Evolutionary conservation across 345 rosid genomes (phyloP), one percentile per base, ranked within the genome.

Genomic region (Hibiscus syriacus): DNA sequence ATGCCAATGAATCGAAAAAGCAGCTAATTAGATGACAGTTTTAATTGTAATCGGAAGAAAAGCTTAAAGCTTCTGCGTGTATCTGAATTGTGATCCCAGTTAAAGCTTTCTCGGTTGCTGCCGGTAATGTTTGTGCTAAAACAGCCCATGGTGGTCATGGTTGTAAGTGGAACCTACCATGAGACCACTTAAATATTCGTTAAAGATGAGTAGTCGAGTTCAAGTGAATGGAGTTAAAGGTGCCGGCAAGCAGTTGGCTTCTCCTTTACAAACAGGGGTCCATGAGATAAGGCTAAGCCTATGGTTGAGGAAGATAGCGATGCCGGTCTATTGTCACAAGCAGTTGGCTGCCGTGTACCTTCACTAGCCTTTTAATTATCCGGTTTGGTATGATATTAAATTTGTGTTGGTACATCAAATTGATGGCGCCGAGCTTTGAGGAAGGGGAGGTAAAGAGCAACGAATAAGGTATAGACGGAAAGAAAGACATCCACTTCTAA

Each of bases 11-110:
- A 20, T 69, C 20, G 16, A 41, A 39, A 17, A 50, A 55, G n/a
- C 59, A 20, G 38, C 2, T 41, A 30, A 64, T 30, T 43, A 64
- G 62, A 54, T 13, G 25, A 52, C 30, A 12, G 60, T 76, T n/a
- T 34, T 11, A 45, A 55, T 36, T 43, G 65, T 61, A 45, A 69
- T 46, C 66, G 61, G 54, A 34, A 48, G 26, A 67, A 20, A 55
- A 59, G 41, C 62, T 34, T 39, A 56, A 56, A 68, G 52, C 67
- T 27, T 68, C 68, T n/a, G 53, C 32, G 26, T 76, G 59, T 53
- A 45, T 39, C 9, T 23, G 53, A 54, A 25, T 57, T 17, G 59
- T 45, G 50, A 55, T 32, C 36, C 26, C 45, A 26, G 7, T 52
- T 14, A 20, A 19, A 54, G 29, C 53, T 68, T 39, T 27, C 29